Evolutionary conservation across 179 eudicot genomes (phyloP).

Genomic region (Carnegiea gigantea): DNA sequence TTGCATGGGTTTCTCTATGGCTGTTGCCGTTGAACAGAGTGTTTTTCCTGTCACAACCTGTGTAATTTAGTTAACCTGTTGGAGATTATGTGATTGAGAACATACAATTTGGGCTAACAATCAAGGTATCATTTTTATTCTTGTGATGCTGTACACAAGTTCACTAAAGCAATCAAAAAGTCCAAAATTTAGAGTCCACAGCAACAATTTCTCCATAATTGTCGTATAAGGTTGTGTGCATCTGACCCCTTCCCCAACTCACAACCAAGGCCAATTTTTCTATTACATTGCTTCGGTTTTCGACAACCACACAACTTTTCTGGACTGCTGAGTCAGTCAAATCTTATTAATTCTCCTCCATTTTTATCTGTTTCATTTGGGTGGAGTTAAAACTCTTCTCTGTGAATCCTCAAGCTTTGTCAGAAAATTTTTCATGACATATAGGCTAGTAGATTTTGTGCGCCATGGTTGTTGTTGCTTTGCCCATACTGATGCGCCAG

Average conservation of each 20-base stretch:
- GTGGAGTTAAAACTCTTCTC: background rate
- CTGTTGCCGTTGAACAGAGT: conserved; percentile 1
- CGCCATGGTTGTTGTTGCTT: too few species aligned
- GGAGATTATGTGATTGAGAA: background rate
- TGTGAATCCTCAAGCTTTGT: background rate
- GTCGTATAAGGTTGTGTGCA: background rate
- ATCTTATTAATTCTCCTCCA: background rate
- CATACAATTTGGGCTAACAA: background rate
- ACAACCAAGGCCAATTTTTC: background rate
- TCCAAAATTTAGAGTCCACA: background rate
- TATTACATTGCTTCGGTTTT: background rate
- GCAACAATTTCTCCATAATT: background rate
- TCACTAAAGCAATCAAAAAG: background rate
- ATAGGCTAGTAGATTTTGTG: too few species aligned
- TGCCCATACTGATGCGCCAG: too few species aligned
- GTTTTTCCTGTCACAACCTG: background rate
- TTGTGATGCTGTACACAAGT: background rate
- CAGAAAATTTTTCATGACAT: background rate
- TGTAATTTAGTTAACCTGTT: background rate
- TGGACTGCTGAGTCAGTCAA: background rate
- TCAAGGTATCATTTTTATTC: background rate
- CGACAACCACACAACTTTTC: background rate
- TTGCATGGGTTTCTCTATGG: background rate
- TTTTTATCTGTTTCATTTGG: background rate
- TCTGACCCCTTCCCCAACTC: background rate